A percentile compares a stretch with the other conserved stretches of the same genome.
Conservation (phyloP, 73 alveolate genomes). For the Uronychia setigera region DNA sequence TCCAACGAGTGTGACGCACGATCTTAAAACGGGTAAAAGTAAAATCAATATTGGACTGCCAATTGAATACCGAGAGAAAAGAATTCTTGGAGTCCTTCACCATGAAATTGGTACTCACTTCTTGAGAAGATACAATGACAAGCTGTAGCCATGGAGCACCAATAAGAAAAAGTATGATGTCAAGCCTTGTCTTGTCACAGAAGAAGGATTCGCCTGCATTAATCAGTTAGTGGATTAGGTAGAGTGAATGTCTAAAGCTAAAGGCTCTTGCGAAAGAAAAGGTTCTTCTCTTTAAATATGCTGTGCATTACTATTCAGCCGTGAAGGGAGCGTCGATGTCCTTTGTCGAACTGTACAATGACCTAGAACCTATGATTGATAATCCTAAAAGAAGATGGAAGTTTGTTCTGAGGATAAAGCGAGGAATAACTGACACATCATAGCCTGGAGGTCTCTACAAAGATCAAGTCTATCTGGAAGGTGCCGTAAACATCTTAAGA, state of each 20-base stretch:
- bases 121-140: constrained; percentile 77
- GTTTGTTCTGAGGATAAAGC: constrained; percentile 79
- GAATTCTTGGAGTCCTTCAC: constrained; percentile 78
- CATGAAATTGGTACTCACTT: constrained; percentile 94
- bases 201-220: constrained; percentile 87
- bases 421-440: constrained; percentile 85
- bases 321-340: constrained; percentile 60
- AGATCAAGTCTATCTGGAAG: constrained; percentile 72
- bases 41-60: constrained; percentile 73
- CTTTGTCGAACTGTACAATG: constrained; percentile 77
- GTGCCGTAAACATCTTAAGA: constrained; percentile 58
- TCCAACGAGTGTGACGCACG: constrained; percentile 58
- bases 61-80: constrained; percentile 74
- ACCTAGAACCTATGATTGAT: constrained; percentile 70
- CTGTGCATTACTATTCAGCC: constrained; percentile 84
- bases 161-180: constrained; percentile 78
- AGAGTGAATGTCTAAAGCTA: constrained; percentile 15
- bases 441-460: constrained; percentile 69
- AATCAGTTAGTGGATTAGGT: constrained; percentile 56
- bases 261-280: constrained; percentile 39
- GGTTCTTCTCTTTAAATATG: constrained; percentile 66
- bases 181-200: constrained; percentile 68
- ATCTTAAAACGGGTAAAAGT: constrained; percentile 28
- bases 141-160: constrained; percentile 69
- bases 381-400: constrained; percentile 81